Conservation (phyloP, 73 alveolate species). For the Tetrahymena borealis region DNA sequence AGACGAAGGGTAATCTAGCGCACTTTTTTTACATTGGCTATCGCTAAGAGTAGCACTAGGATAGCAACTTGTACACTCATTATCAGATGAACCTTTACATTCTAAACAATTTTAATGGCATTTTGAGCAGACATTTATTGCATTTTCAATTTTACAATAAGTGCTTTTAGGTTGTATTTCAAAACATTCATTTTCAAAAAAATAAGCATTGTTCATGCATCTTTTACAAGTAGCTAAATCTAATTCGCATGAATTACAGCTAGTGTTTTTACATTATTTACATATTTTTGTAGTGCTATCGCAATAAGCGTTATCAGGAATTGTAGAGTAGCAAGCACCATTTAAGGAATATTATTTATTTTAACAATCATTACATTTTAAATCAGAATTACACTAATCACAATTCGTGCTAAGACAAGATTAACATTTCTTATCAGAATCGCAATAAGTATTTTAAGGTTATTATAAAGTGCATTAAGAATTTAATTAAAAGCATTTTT, state of each 20-base stretch:
- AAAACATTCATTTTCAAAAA: background rate
- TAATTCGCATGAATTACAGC: background rate
- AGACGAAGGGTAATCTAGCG: background rate
- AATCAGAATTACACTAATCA: background rate
- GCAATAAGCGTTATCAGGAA: too few species aligned
- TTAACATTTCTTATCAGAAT: background rate
- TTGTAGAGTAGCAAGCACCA: too few species aligned
- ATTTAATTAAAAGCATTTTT: too few species aligned
- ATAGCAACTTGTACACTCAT: background rate
- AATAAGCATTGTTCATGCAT: background rate
- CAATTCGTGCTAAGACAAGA: background rate
- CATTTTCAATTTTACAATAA: background rate
- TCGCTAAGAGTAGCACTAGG: background rate
- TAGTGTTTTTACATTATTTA: background rate
- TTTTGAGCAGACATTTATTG: background rate
- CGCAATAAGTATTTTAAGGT: background rate
- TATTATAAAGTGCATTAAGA: too few species aligned
- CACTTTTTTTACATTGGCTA: background rate
- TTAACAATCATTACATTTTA: background rate
- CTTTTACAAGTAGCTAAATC: background rate
- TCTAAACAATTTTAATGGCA: background rate
- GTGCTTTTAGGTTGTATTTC: background rate
- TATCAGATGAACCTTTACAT: background rate
- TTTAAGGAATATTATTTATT: too few species aligned
- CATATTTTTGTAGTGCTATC: too few species aligned